These are phyloP conservation scores for Pleurotus ostreatus DNA, from an alignment of 768 basidiomycete genomes.

Conservation along the genomic window DNA sequence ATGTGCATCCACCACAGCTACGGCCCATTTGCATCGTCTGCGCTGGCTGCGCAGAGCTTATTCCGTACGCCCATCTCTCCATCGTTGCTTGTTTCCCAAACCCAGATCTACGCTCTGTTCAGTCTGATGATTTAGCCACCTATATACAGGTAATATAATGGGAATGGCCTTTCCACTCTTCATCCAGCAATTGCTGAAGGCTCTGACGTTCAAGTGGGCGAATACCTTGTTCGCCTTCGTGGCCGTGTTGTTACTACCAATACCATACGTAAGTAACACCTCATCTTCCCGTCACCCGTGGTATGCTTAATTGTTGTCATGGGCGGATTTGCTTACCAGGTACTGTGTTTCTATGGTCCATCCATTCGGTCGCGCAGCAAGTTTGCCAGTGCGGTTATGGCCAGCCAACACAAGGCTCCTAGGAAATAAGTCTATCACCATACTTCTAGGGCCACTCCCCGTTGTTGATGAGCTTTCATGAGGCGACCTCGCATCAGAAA, in stretches of 20 bases:
- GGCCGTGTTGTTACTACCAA: conserved; percentile 48
- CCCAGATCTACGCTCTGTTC: too few relatives aligned
- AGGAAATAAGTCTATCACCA: too few relatives aligned
- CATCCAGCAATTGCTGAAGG: conserved; percentile 52
- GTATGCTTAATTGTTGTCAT: too few relatives aligned
- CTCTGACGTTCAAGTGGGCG: conserved; percentile 57
- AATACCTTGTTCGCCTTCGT: conserved; percentile 53
- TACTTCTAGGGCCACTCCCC: too few relatives aligned
- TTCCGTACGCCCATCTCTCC: conserved; percentile 31
- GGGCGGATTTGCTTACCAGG: conserved; percentile 16
- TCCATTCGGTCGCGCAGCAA: conserved; percentile 34
- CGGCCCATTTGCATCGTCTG: conserved; percentile 55
- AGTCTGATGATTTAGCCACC: too few relatives aligned
- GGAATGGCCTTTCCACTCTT: conserved; percentile 60
- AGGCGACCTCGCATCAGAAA: too few relatives aligned
- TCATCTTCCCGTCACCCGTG: background rate
- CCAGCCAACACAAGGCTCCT: background rate
- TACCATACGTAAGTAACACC: conserved; percentile 47
- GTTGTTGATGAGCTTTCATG: too few relatives aligned
- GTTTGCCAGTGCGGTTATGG: conserved; percentile 32
- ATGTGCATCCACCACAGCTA: conserved; percentile 24
- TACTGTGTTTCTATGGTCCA: conserved; percentile 39
- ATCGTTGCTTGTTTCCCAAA: too few relatives aligned
- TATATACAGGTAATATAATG: conserved; percentile 39
- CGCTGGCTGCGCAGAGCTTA: conserved; percentile 58